These are phyloP conservation scores for Pseudogymnoascus sp. DNA, from an alignment of 2,329 filamentous ascomycete species.

Conservation along the genomic window DNA sequence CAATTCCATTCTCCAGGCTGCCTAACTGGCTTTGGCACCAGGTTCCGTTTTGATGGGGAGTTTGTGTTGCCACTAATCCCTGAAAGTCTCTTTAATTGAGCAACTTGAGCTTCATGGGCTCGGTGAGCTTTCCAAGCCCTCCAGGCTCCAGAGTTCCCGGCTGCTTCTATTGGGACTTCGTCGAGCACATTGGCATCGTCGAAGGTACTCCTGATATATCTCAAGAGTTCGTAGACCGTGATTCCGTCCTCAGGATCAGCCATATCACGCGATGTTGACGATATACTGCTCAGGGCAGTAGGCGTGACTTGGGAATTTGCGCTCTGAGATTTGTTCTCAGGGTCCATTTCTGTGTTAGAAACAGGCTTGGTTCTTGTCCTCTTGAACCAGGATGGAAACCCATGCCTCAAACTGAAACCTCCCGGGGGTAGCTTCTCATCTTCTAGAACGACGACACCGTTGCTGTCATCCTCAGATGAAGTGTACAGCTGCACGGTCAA, in stretches of 20 bases:
- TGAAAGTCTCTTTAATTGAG: neutral
- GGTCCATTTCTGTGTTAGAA: slow-evolving; percentile 30
- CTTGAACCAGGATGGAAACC: slow-evolving; percentile 87
- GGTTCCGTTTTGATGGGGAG: neutral
- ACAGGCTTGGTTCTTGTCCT: slow-evolving; percentile 39
- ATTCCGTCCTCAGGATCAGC: slow-evolving; percentile 13
- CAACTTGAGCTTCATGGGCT: slow-evolving; percentile 32
- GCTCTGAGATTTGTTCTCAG: neutral
- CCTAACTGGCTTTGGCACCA: slow-evolving; percentile 25
- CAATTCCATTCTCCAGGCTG: slow-evolving; percentile 88
- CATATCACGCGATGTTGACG: slow-evolving; percentile 5
- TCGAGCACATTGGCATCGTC: slow-evolving; percentile 71
- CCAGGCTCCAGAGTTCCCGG: slow-evolving; percentile 87
- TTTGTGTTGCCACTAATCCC: neutral
- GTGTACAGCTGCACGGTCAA: slow-evolving; percentile 93
- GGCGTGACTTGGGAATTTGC: neutral
- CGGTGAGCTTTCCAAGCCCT: slow-evolving; percentile 81
- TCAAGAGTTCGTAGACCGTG: slow-evolving; percentile 60
- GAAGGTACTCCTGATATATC: slow-evolving; percentile 78
- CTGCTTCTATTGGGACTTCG: slow-evolving; percentile 67
- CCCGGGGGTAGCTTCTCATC: slow-evolving; percentile 78
- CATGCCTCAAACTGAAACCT: slow-evolving; percentile 82
- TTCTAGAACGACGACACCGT: slow-evolving; percentile 75
- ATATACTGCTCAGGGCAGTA: neutral
- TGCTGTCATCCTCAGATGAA: slow-evolving; percentile 64